phyloP scores from a whole-genome alignment of 495 filamentous ascomycete species.

The Annulohypoxylon stygium region DNA sequence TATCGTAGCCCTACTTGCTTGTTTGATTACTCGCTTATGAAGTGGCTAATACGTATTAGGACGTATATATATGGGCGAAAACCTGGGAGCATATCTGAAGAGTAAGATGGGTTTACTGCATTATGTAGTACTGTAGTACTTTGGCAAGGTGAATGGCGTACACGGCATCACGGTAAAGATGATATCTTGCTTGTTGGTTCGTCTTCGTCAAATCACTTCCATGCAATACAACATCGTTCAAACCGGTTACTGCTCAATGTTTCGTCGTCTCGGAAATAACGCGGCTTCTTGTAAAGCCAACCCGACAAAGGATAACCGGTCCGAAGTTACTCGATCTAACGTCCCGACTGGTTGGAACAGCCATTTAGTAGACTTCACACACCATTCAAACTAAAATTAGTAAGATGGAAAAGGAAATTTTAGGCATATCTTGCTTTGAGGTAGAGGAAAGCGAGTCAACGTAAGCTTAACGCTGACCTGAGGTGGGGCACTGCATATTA shows the following conservation, averaged over 20 bases:
- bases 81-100: neutral
- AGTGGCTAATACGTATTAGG: constrained; percentile 21
- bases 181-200: neutral
- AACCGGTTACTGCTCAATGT: neutral
- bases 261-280: neutral
- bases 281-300: neutral
- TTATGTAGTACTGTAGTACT: neutral
- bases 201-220: neutral
- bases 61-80: constrained; percentile 45
- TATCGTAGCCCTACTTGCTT: neutral
- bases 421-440: neutral
- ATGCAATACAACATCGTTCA: neutral
- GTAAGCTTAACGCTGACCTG: neutral
- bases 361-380: neutral
- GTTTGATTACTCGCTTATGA: neutral
- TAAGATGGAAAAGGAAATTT: neutral
- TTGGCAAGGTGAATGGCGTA: neutral
- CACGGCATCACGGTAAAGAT: neutral
- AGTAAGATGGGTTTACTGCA: neutral
- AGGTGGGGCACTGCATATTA: neutral
- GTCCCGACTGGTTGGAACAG: neutral
- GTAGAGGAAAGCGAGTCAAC: neutral
- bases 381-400: neutral
- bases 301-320: neutral
- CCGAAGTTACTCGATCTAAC: neutral